Base-by-base conservation (phyloP, 768 basidiomycete genomes). In the Termitomyces sp. region DNA sequence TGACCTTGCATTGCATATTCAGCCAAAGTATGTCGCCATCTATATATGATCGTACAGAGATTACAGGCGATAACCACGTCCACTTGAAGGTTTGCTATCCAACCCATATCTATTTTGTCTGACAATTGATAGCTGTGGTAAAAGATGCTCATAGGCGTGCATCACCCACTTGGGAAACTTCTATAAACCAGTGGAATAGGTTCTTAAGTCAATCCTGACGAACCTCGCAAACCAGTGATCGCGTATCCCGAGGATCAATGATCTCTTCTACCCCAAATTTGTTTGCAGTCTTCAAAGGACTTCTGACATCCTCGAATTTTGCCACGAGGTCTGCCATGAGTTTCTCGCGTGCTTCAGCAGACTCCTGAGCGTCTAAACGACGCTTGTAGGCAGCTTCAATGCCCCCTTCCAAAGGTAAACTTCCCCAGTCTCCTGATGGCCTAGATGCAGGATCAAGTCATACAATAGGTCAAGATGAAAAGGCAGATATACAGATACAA, bases 401-500 rank as follows among this genome's bases (percentile, higher is more conserved):
- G 3, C 75, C 74, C 24, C 74, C 75, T 65, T 75, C 75, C 10
- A 77, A 62, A 4, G 75, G 75, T 31, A 77, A 66, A 55, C 71
- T 73, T 37, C 74, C 75, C 75, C 74, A 76, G 58, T 76, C 75
- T 1, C 73, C 74, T 4, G 75, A 77, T 29, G 74, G 74, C 75
- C 73, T 76, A 46, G 26, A 20, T 8, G 22, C 22, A 24, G 18
- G 37, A 47, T 31, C 16, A 34, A 44, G 44, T 5, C 13, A 22
- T 18, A 33, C 22, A 22, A 37, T 45, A 16, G 9, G 53, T 51
- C 42, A 29, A 9, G n/a, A 50, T 6, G 5, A 34, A 29, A 42
- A 33, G 13, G 16, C 9, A 44, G 15, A 39, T 4, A 16, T 18
- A 59, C 69, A 34, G 2, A 20, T n/a, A 60, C 69, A 34, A 10